Evolutionary conservation across 1,139 yeast genomes (phyloP).

Genomic region (Keqinozyma sinolaborantium): DNA sequence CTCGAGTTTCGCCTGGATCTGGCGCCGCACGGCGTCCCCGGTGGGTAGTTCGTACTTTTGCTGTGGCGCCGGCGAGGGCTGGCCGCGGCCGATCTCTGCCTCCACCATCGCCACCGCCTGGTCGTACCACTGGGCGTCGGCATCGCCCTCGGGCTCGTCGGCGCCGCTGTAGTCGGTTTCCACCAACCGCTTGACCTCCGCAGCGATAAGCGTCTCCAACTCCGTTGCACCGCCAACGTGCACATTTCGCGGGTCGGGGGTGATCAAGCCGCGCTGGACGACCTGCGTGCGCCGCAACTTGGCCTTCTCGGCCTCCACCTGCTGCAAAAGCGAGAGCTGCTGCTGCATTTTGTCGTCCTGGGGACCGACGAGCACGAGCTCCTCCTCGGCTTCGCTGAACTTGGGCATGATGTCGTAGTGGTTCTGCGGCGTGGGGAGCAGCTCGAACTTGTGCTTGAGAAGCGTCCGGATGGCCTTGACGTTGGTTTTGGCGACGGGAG

Average conservation of each 20-base stretch:
- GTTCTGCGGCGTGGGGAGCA: slow-evolving; percentile 28
- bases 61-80: neutral
- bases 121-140: slow-evolving; percentile 7
- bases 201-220: slow-evolving; percentile 23
- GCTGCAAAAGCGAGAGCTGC: slow-evolving; percentile 21
- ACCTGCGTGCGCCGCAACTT: slow-evolving; percentile 45
- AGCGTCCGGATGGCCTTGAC: slow-evolving; percentile 14
- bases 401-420: slow-evolving; percentile 23
- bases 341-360: slow-evolving; percentile 19
- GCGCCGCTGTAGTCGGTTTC: slow-evolving; percentile 46
- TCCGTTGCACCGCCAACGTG: slow-evolving; percentile 2
- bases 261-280: slow-evolving; percentile 44
- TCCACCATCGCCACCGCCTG: neutral
- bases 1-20: neutral
- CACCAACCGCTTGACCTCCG: slow-evolving; percentile 37
- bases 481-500: slow-evolving; percentile 10
- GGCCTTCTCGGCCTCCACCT: slow-evolving; percentile 25
- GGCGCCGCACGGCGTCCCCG: neutral
- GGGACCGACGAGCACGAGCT: slow-evolving; percentile 11
- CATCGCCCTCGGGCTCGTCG: slow-evolving; percentile 17
- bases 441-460: slow-evolving; percentile 14
- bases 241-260: slow-evolving; percentile 36
- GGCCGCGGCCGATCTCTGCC: neutral
- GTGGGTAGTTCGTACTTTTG: neutral
- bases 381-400: slow-evolving; percentile 20